Base-by-base conservation (phyloP, 108 stramenopile species). In the Mayamaea pseudoterrestris region DNA sequence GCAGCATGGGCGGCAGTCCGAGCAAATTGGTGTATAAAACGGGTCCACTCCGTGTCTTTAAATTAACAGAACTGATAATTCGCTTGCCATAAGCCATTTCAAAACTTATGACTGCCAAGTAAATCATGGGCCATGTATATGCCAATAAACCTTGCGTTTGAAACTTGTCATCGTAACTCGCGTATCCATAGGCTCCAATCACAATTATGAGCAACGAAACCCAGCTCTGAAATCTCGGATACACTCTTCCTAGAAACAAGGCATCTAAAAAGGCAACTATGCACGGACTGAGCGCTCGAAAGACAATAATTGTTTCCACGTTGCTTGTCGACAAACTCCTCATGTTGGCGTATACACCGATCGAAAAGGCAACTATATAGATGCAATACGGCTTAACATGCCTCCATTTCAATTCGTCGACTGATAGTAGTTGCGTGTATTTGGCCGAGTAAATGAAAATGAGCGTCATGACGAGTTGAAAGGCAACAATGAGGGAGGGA, bases 271-370 rank as follows among this genome's bases (percentile, higher is more conserved):
- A 50, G 27, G 78, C 72, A 14, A 96, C 90, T 13, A 88, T 22
- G 3, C 84, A 56, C 0, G 94, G 94, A 27, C 88, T 56, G 36
- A 83, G 44, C 1, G 94, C 83, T 8, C 92, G 70, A 49, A 93
- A 90, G 11, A 92, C 87, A 54, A 96, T 93, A 36, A 96, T 77
- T 0, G 95, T 96, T 47, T 96, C 95, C 8, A 96, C 95, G 48
- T 93, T 93, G 20, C 82, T 71, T 14, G 61, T 27, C 12, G 53
- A 58, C 18, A 96, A 62, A 23, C 76, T 70, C 46, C 80, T 74
- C 87, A 88, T 88, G 54, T 90, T 90, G 60, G 78, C 71, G 49
- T 62, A 83, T 0, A 91, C 83, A 6, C 89, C 83, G 13, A 71
- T 27, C 23, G 83, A 71, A 63, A 93, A 91, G 30, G 78, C 78